phyloP scores from a whole-genome alignment of 305 asterid genomes.

The Solanum hybrid region DNA sequence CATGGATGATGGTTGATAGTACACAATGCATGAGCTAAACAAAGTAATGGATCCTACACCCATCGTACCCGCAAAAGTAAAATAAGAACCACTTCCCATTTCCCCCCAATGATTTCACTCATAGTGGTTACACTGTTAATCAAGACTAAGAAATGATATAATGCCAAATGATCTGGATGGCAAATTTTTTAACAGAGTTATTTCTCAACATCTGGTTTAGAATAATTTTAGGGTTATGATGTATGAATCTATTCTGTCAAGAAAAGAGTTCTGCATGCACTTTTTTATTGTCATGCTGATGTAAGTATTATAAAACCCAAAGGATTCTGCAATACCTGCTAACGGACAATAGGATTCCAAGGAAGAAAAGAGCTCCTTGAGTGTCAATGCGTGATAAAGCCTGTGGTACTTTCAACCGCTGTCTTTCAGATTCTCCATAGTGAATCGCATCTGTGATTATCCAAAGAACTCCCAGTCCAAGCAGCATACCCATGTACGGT shows the following conservation, averaged over 20 bases:
- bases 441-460: slow-evolving; percentile 94
- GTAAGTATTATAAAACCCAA: neutral
- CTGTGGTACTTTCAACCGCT: slow-evolving; percentile 79
- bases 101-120: neutral
- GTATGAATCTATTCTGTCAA: neutral
- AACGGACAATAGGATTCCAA: slow-evolving; percentile 91
- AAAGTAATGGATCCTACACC: neutral
- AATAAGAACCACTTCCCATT: neutral
- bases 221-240: neutral
- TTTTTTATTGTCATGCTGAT: neutral
- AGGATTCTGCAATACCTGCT: slow-evolving; percentile 55
- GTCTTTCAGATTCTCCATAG: slow-evolving; percentile 88
- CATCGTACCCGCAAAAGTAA: neutral
- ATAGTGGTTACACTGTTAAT: neutral
- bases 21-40: neutral
- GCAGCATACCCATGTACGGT: slow-evolving; percentile 91
- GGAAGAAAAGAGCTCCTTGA: slow-evolving; percentile 96
- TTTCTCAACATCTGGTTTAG: neutral
- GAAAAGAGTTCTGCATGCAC: neutral
- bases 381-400: slow-evolving; percentile 96
- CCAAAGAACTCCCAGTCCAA: slow-evolving; percentile 97
- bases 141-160: neutral
- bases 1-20: neutral
- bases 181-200: neutral
- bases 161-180: neutral